Evolutionary conservation across 2,329 filamentous ascomycete species (phyloP).

Genomic region (Cytospora piceae): DNA sequence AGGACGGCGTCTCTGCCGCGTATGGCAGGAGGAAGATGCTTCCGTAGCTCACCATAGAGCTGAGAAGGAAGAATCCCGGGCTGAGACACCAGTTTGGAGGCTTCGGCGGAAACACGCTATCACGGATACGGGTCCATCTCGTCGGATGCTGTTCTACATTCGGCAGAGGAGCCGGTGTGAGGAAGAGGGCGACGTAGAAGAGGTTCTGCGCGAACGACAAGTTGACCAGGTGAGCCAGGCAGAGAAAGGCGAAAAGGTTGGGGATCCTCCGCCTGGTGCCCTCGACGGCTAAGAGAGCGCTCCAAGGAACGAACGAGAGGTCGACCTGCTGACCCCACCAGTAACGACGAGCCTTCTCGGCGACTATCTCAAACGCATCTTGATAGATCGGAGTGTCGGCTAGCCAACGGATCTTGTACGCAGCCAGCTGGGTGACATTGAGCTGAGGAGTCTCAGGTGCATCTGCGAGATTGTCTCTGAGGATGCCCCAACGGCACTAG

Average conservation of each 20-base stretch:
- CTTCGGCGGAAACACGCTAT: constrained; percentile 44
- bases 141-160: constrained; percentile 37
- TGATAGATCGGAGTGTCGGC: constrained; percentile 55
- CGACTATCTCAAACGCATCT: constrained; percentile 58
- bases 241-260: constrained; percentile 58
- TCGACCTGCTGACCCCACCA: constrained; percentile 68
- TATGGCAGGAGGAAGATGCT: constrained; percentile 45
- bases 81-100: constrained; percentile 50
- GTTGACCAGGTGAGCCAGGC: constrained; percentile 61
- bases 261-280: constrained; percentile 61
- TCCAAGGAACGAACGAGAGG: constrained; percentile 57
- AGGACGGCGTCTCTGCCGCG: constrained; percentile 46
- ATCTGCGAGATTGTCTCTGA: constrained; percentile 10
- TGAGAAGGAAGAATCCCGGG: constrained; percentile 40
- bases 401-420: constrained; percentile 55
- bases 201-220: constrained; percentile 66
- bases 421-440: constrained; percentile 33
- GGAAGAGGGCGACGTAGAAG: constrained; percentile 62
- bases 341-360: constrained; percentile 58
- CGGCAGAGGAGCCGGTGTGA: constrained; percentile 55
- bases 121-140: constrained; percentile 37
- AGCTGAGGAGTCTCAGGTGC: background rate
- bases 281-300: constrained; percentile 61
- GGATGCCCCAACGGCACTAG: constrained; percentile 13
- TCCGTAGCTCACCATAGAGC: constrained; percentile 42